Evolutionary conservation across 2,329 filamentous ascomycete genomes (phyloP), one percentile per base, ranked within the genome.

Genomic region (Penicillium palitans): DNA sequence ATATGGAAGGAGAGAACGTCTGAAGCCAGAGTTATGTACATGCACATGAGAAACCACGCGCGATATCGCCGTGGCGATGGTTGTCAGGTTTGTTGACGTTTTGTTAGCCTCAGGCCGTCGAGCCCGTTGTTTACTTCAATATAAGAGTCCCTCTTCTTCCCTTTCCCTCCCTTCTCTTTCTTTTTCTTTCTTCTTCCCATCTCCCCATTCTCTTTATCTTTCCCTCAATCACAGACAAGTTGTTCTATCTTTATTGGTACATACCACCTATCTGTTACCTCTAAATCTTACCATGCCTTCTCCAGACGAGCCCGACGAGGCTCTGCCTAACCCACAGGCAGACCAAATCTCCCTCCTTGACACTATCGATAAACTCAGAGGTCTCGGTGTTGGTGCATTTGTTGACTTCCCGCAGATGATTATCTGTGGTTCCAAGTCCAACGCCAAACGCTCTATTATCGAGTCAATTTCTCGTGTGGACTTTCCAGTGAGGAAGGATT

Each of bases 401-500:
- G 74, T 83, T 25, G 72, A 80, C 39, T 72, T 84, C 0, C 82
- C 83, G 1, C 80, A 84, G 61, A 77, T 85, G 37, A 79, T 87
- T 4, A 83, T 87, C 6, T 82, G 83, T 29, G 84, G 86, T 10
- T 81, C 85, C 55, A 83, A 85, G 52, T 84, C 81, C 0, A 80
- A 81, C 0, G 85, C 85, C 3, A 88, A 88, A 65, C 85, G 81
- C 13, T 87, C 84, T 6, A 12, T 52, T 1, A 33, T 56, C 6
- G 46, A 88, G 60, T 86, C 85, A 0, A 83, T 89, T 48, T 83
- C 84, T 0, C 79, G 81, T 6, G 80, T 89, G 1, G 78, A 78
- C 0, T 87, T 88, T 48, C 83, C 84, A 0, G 74, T 80, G 10
- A 81, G 84, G 7, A 80, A 80, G 17, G 80, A 74, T 24, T 58